Base-by-base conservation (phyloP, 179 eudicot genomes). In the Sideroxylon spinosum region DNA sequence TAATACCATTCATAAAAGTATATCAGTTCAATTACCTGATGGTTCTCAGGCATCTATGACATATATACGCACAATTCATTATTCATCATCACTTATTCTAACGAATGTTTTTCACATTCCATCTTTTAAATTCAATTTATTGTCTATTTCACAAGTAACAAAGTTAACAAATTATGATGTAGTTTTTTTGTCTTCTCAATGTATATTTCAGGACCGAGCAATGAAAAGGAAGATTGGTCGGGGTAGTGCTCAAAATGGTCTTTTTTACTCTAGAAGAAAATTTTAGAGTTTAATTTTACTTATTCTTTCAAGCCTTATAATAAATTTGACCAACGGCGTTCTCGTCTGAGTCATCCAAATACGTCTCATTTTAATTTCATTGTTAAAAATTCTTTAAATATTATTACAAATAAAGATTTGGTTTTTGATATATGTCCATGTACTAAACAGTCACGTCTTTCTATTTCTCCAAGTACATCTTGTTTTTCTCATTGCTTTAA, bases 111-210 rank as follows among this genome's bases (percentile, higher is more conserved):
- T 62, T n/a, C 23, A 62, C 28, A 4, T 9, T n/a, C 9, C 12
- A 11, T 62, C 56, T 9, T 52, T 52, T 52, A 52, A 52, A 52
- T 52, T 52, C 16, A 52, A 52, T 52, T 52, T 52, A 20, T 62
- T 62, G 20, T 62, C 23, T 62, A 62, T 62, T 19, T 62, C 28
- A 61, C 66, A 62, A 62, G 6, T 62, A 62, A 62, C 66, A 62
- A 62, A 62, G 23, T 62, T 10, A 62, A 62, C 66, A 62, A 62
- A 62, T 19, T 62, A 26, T 62, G 66, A 62, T 62, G 66, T 62
- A 17, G 6, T 62, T 25, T 62, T 62, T 62, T 62, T 3, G 20
- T n/a, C 12, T n/a, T 62, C 3, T 62, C 26, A 62, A 62, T 62
- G 66, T 62, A 62, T 62, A 62, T 62, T 62, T 20, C 23, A 20